Evolutionary conservation across 495 filamentous ascomycete species (phyloP), one percentile per base, ranked within the genome.

Genomic region (Penicillium malachiteum): DNA sequence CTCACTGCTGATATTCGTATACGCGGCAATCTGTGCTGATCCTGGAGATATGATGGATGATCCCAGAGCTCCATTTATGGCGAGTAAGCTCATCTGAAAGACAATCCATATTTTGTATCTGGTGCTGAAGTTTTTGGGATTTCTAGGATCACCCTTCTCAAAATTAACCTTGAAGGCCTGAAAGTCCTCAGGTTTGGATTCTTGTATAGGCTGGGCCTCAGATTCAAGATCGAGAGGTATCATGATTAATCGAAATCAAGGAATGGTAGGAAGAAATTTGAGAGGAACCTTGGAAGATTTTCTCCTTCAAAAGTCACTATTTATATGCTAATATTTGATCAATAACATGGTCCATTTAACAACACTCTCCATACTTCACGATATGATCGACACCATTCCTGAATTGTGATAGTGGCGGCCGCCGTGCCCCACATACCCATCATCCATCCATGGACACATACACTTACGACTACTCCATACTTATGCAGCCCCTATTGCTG

Each of bases 41-140:
- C 75, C 79, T 2, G 80, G 74, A 0, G 78, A 69, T 21, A 74
- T 79, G 32, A 83, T 79, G 49, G 71, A 77, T 17, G 73, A 77
- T 12, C 74, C 79, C 35, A 81, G 63, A 62, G 73, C 77, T 12
- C 73, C 78, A 4, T 67, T 66, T n/a, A 82, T 59, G 14, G 80
- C 77, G 12, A 81, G 66, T 72, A 81, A 73, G 5, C 73, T 70
- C 54, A 83, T 54, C 42, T 78, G 76, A 35, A 79, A 72, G 3
- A 79, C 80, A 21, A 81, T 65, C 70, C 72, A 80, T 50, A 61
- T 69, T 60, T 79, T 82, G 55, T 78, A 79, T 7, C 8, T 14
- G 10, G 54, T 58, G 1, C 50, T 54, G 74, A 75, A 82, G 55
- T 81, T 81, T 31, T 71, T 66, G 4, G 80, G 80, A 50, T 82